Conservation (phyloP, 2,329 filamentous ascomycete species). For the Teratosphaeriaceae sp. region DNA sequence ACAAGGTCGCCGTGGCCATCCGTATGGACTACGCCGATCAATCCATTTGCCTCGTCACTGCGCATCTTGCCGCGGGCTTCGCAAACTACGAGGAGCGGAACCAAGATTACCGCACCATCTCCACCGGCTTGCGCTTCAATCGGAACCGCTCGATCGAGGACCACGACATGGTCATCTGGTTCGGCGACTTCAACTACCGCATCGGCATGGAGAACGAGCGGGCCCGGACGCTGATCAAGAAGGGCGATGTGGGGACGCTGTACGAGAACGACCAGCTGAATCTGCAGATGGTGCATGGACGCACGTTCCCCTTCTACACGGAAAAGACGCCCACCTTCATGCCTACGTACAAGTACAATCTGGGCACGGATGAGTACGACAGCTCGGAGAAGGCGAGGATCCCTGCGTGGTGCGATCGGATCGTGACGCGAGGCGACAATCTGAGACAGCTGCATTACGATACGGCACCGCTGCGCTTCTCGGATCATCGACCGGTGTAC, state of each 20-base stretch:
- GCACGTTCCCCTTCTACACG: conserved; percentile 85
- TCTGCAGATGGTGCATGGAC: conserved; percentile 88
- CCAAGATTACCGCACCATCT: conserved; percentile 84
- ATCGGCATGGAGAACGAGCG: conserved; percentile 78
- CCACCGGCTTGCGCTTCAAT: conserved; percentile 81
- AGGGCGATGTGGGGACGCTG: conserved; percentile 65
- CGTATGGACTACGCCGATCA: conserved; percentile 92
- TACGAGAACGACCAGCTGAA: conserved; percentile 96
- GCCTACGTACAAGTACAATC: conserved; percentile 93
- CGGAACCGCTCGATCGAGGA: conserved; percentile 86
- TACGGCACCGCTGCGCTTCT: conserved; percentile 76
- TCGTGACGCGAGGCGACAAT: conserved; percentile 77
- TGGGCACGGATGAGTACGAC: conserved; percentile 84
- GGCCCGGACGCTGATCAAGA: conserved; percentile 66
- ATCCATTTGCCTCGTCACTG: conserved; percentile 89
- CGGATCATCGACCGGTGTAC: conserved; percentile 93
- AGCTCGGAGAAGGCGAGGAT: conserved; percentile 93
- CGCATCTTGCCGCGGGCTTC: conserved; percentile 92
- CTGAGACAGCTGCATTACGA: conserved; percentile 79
- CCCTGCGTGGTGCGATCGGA: conserved; percentile 94
- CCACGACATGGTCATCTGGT: conserved; percentile 87
- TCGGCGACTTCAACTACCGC: conserved; percentile 97
- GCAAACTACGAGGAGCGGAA: conserved; percentile 96
- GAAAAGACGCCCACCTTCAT: conserved; percentile 82
- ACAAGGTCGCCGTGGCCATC: conserved; percentile 96